A percentile compares a stretch with the other conserved stretches of the same genome.
These are phyloP conservation scores for Boletus bicolor DNA, from an alignment of 768 basidiomycete species.

Conservation along the genomic window DNA sequence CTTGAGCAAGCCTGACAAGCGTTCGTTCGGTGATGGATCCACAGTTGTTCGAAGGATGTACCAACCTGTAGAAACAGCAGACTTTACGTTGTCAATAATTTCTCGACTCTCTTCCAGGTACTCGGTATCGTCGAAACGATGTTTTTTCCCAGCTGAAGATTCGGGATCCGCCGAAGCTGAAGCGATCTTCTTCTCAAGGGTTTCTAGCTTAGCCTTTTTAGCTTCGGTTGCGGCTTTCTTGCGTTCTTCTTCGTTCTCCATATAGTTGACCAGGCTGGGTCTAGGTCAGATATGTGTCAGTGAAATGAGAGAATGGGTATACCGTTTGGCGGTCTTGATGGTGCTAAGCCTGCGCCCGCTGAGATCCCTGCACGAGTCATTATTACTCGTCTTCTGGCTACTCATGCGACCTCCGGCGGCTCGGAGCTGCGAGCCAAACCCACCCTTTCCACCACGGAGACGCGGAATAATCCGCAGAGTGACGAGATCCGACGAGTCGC, in stretches of 20 bases:
- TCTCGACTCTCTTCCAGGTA: constrained; percentile 90
- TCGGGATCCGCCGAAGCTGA: constrained; percentile 40
- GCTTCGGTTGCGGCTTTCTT: constrained; percentile 75
- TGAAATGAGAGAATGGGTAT: constrained; percentile 22
- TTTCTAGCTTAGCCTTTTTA: constrained; percentile 78
- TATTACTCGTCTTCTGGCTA: constrained; percentile 91
- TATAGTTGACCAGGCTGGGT: constrained; percentile 73
- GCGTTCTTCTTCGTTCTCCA: constrained; percentile 81
- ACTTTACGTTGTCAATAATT: constrained; percentile 88
- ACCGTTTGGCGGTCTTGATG: constrained; percentile 96
- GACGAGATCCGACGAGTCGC: constrained; percentile 41
- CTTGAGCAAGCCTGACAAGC: constrained; percentile 62
- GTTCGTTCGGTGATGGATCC: constrained; percentile 18
- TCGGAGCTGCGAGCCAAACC: constrained; percentile 93
- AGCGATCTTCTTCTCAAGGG: constrained; percentile 72
- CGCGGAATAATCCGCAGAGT: constrained; percentile 71
- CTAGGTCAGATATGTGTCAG: neutral
- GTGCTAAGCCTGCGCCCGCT: constrained; percentile 88
- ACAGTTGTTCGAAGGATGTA: constrained; percentile 14
- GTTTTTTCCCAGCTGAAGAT: constrained; percentile 69
- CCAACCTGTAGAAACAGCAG: constrained; percentile 79
- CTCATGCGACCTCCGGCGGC: constrained; percentile 98
- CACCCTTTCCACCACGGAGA: constrained; percentile 90
- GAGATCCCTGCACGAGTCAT: constrained; percentile 91
- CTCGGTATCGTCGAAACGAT: constrained; percentile 87